Base-by-base conservation (phyloP, 768 basidiomycete species). In the Hericium coralloides region DNA sequence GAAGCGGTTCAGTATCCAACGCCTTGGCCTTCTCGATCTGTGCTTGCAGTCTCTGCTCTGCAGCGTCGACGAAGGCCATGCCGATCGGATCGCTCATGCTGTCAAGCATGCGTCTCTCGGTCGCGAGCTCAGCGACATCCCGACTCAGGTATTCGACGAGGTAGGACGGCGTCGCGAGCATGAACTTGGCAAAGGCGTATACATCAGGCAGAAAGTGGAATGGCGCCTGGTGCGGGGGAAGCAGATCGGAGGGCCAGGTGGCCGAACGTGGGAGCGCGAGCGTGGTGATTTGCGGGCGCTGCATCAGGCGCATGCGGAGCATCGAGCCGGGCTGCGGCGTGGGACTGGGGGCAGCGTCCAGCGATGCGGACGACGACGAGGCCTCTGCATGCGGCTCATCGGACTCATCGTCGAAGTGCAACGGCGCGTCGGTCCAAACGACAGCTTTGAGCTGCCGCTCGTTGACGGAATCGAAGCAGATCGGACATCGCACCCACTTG, bases 171-270 rank as follows among this genome's bases (percentile, higher is more conserved):
- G 94, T 92, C 18, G 92, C 93, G 23, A 98, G 83, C 94, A 98
- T 97, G 74, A 98, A 97, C 66, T 92, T 93, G 18, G 94, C 80
- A 69, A 88, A 97, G 39, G 74, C 73, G 60, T 85, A 84, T 41
- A 97, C 89, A 65, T 98, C 93, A 0, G 95, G 97, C 20, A 95
- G 77, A 74, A 99, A 98, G 67, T 97, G 83, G 75, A 95, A 98
- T 7, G 97, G 95, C 0, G 93, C 91, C 65, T 94, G 87, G 62
- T 95, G 92, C 18, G 93, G 89, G 14, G 91, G 87, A 31, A 97
- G 73, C 2, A 95, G 79, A 58, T 95, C 93, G 1, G 93, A 95
- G 2, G 93, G 95, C 95, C 95, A 99, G 2, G 92, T 92, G 15
- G 74, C 65, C 2, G 95, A 95, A 22, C 92, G 85, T 39, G 97